phyloP scores from a whole-genome alignment of 2,329 filamentous ascomycete species.

The Fusarium nisikadoi region DNA sequence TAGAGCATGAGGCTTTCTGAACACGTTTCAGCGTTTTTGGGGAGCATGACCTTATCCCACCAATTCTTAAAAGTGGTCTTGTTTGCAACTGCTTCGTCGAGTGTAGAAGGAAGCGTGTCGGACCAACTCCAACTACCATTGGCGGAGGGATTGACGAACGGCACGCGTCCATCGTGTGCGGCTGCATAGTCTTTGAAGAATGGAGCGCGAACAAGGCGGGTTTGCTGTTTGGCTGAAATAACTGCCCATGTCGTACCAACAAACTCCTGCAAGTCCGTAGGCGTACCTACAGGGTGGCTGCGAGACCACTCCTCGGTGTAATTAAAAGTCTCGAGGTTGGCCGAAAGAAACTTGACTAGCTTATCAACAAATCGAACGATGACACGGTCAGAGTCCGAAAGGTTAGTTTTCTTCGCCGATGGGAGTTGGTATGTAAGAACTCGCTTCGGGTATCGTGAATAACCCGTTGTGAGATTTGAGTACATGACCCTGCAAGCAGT shows the following conservation, averaged over 20 bases:
- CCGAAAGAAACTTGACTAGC: neutral
- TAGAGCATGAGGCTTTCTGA: neutral
- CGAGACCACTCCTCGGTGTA: neutral
- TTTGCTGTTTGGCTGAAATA: neutral
- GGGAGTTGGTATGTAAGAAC: neutral
- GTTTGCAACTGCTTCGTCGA: neutral
- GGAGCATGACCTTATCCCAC: neutral
- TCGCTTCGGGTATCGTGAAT: neutral
- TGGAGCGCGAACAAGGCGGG: neutral
- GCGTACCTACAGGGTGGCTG: neutral
- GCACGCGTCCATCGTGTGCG: neutral
- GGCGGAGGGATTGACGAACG: neutral
- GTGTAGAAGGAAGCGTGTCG: rapidly evolving
- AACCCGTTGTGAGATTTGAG: neutral
- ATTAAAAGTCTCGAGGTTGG: neutral
- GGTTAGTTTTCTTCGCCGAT: rapidly evolving
- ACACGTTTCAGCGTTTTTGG: neutral
- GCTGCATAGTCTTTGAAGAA: neutral
- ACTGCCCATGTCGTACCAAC: neutral
- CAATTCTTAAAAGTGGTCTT: neutral
- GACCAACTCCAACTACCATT: neutral
- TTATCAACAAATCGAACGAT: neutral
- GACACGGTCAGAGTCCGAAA: neutral
- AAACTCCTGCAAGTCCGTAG: neutral
- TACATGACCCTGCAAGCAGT: neutral